phyloP scores from a whole-genome alignment of 225 moss, liverwort and hornwort species.

The Neckera pumila region DNA sequence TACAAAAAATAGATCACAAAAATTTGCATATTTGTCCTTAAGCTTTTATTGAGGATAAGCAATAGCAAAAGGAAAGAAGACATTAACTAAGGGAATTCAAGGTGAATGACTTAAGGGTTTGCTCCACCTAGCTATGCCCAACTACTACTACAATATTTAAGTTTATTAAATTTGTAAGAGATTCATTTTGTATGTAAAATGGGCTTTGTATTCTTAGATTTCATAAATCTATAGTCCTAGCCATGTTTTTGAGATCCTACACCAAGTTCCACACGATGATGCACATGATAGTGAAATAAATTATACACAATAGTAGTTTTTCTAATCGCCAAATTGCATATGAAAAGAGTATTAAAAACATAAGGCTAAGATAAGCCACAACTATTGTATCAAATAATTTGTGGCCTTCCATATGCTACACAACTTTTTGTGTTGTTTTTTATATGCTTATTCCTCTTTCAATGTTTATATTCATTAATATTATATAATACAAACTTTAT shows the following conservation, averaged over 20 bases:
- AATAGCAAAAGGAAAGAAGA: background rate
- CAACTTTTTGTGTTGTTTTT: too few species aligned
- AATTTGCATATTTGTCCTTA: background rate
- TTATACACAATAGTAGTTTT: too few species aligned
- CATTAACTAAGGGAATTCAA: background rate
- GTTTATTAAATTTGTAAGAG: background rate
- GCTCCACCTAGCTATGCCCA: rapidly evolving
- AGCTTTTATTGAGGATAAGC: background rate
- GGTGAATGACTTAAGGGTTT: background rate
- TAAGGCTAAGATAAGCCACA: rapidly evolving
- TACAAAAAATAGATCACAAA: background rate
- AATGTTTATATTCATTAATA: too few species aligned
- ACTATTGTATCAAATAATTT: too few species aligned
- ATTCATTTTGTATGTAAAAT: background rate
- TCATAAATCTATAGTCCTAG: background rate
- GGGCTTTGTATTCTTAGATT: background rate
- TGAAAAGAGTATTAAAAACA: too few species aligned
- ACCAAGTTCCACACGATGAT: background rate
- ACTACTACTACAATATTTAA: background rate
- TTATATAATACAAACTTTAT: too few species aligned
- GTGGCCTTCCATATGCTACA: too few species aligned
- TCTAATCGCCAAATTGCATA: too few species aligned
- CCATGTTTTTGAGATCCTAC: background rate
- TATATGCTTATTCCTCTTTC: too few species aligned
- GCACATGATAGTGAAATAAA: too few species aligned